Conservation (phyloP, 768 basidiomycete genomes). For the Tricholoma terreum region DNA sequence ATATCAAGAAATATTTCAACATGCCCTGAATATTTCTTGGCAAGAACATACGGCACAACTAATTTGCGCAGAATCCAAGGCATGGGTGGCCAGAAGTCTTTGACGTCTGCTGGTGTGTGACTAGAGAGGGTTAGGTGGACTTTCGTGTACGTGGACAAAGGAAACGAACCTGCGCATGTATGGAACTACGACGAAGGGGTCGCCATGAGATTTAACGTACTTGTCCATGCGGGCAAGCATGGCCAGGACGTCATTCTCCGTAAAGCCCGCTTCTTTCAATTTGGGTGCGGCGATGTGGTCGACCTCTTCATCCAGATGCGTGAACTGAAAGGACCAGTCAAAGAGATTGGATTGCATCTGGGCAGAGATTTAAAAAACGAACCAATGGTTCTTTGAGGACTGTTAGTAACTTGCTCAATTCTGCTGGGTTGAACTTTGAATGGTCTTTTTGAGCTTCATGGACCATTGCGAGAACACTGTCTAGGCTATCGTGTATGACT, state of each 20-base stretch:
- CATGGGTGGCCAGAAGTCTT: conserved; percentile 35
- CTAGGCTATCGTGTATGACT: conserved; percentile 27
- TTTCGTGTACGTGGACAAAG: neutral
- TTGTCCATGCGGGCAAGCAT: conserved; percentile 25
- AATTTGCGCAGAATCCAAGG: conserved; percentile 38
- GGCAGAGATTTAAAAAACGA: conserved; percentile 3
- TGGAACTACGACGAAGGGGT: conserved; percentile 31
- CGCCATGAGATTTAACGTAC: conserved; percentile 31
- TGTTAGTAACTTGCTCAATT: conserved; percentile 27
- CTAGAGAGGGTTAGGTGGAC: conserved; percentile 12
- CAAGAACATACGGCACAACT: conserved; percentile 34
- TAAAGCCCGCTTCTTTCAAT: conserved; percentile 26
- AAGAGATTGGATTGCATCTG: neutral
- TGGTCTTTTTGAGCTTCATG: conserved; percentile 21
- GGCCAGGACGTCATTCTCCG: conserved; percentile 22
- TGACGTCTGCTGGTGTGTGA: conserved; percentile 37
- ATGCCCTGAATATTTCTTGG: conserved; percentile 33
- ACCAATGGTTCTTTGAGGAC: conserved; percentile 30
- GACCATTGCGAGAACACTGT: conserved; percentile 23
- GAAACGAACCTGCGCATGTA: conserved; percentile 33
- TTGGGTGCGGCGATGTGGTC: conserved; percentile 29
- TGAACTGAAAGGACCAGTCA: conserved; percentile 20
- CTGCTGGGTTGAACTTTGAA: conserved; percentile 27
- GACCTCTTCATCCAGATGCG: conserved; percentile 37
- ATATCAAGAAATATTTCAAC: conserved; percentile 2